phyloP scores from a whole-genome alignment of 257 asterid genomes.

The Mentha longifolia region DNA sequence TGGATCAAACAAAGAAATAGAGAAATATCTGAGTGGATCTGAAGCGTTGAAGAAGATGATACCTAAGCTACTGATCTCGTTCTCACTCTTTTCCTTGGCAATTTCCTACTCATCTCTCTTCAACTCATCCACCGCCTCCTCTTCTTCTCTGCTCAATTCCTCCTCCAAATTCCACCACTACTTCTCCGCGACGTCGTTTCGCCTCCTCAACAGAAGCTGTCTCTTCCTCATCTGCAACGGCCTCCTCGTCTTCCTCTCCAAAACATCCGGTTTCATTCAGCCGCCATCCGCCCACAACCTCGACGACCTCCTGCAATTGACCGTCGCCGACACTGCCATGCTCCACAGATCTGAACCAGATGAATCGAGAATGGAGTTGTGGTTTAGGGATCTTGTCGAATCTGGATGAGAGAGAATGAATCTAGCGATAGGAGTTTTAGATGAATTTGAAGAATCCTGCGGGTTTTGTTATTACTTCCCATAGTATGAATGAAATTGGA shows the following conservation, averaged over 20 bases:
- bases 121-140: not conserved
- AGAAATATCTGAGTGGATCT: not conserved
- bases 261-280: conserved; percentile 42
- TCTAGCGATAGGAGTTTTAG: too few species aligned
- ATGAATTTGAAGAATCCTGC: too few species aligned
- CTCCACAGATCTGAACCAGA: conserved; percentile 1
- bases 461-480: too few species aligned
- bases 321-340: not conserved
- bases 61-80: conserved; percentile 48
- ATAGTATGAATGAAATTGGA: too few species aligned
- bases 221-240: too few species aligned
- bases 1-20: not conserved
- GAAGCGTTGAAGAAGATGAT: conserved; percentile 37
- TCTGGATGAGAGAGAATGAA: too few species aligned
- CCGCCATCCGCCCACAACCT: conserved; percentile 24
- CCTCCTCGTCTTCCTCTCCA: conserved; percentile 53
- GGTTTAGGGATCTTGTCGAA: too few species aligned
- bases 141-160: not conserved
- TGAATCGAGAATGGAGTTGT: too few species aligned
- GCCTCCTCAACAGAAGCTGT: too few species aligned
- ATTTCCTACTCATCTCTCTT: conserved; percentile 39
- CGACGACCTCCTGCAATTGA: conserved; percentile 10
- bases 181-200: too few species aligned
- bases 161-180: too few species aligned
- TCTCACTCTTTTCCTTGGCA: conserved; percentile 50